Percentiles rank a stretch among this genome's conserved stretches.
phyloP scores from a whole-genome alignment of 2,329 filamentous ascomycete genomes.

The Phialophora expanda region DNA sequence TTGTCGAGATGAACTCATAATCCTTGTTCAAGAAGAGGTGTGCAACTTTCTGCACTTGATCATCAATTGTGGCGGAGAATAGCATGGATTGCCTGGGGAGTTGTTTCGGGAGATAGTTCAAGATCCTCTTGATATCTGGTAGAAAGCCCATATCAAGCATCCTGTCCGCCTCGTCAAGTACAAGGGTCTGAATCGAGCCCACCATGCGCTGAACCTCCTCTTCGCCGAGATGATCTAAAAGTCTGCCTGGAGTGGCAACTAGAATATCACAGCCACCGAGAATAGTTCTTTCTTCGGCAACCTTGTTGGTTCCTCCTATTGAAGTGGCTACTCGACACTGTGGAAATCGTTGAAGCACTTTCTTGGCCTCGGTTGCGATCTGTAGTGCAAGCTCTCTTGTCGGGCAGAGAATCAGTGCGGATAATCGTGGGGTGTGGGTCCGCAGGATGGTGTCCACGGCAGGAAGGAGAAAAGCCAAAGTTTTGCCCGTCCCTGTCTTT shows the following conservation, averaged over 20 bases:
- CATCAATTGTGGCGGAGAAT: conserved; percentile 91
- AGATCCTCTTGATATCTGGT: conserved; percentile 67
- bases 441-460: conserved; percentile 78
- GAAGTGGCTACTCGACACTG: conserved; percentile 75
- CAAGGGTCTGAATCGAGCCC: conserved; percentile 62
- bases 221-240: conserved; percentile 80
- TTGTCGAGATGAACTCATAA: conserved; percentile 91
- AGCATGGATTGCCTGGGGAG: conserved; percentile 82
- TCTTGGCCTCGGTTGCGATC: conserved; percentile 60
- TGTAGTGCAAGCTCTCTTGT: conserved; percentile 96
- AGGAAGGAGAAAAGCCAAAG: conserved; percentile 87
- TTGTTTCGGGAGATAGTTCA: conserved; percentile 65
- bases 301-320: conserved; percentile 30
- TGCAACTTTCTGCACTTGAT: conserved; percentile 79
- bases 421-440: conserved; percentile 61
- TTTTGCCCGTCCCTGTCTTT: conserved; percentile 97
- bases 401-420: conserved; percentile 87
- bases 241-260: conserved; percentile 85
- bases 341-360: conserved; percentile 73
- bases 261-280: conserved; percentile 58
- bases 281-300: conserved; percentile 20
- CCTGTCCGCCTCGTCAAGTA: conserved; percentile 71
- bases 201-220: conserved; percentile 66
- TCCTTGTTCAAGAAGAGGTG: conserved; percentile 75
- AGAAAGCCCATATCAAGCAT: conserved; percentile 72